These are phyloP conservation scores for Keqinozyma sinolaborantium DNA, from an alignment of 1,139 yeast genomes.

Conservation along the genomic window DNA sequence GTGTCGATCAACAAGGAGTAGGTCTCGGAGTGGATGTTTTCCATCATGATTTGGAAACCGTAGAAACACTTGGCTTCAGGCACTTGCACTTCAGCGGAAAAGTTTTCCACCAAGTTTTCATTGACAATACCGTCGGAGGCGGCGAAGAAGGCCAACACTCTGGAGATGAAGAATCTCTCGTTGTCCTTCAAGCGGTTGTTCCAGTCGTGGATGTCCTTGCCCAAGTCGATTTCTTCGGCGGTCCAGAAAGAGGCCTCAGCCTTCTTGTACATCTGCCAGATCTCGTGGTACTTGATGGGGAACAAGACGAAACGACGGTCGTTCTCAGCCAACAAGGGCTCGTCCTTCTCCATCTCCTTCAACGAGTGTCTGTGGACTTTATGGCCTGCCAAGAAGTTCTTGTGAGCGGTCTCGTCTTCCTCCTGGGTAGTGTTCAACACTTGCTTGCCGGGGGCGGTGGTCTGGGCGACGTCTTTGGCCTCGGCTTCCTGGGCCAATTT, in stretches of 20 bases:
- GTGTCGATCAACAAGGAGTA: slow-evolving; percentile 92
- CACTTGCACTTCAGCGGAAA: slow-evolving; percentile 93
- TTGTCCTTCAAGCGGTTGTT: slow-evolving; percentile 77
- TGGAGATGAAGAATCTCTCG: slow-evolving; percentile 85
- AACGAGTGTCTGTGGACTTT: slow-evolving; percentile 67
- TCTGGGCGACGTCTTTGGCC: slow-evolving; percentile 35
- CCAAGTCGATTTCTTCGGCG: slow-evolving; percentile 95
- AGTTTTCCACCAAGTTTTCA: slow-evolving; percentile 94
- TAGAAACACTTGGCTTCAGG: slow-evolving; percentile 99
- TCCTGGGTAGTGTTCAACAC: slow-evolving; percentile 12
- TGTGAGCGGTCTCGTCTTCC: slow-evolving; percentile 30
- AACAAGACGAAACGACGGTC: slow-evolving; percentile 87
- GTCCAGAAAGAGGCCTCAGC: slow-evolving; percentile 99
- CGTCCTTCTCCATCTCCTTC: slow-evolving; percentile 78
- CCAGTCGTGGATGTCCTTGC: slow-evolving; percentile 92
- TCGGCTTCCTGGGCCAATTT: slow-evolving; percentile 45
- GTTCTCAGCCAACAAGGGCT: slow-evolving; percentile 86
- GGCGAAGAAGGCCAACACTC: slow-evolving; percentile 96
- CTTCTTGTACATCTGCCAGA: slow-evolving; percentile 98
- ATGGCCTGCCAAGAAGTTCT: slow-evolving; percentile 55
- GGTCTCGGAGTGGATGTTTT: slow-evolving; percentile 96
- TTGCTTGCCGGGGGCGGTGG: slow-evolving; percentile 20
- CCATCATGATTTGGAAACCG: slow-evolving; percentile 99
- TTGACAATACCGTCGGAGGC: slow-evolving; percentile 98
- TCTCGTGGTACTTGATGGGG: slow-evolving; percentile 96